These are phyloP conservation scores for Podaxis carcinomalis DNA, from an alignment of 768 basidiomycete species.

Conservation along the genomic window DNA sequence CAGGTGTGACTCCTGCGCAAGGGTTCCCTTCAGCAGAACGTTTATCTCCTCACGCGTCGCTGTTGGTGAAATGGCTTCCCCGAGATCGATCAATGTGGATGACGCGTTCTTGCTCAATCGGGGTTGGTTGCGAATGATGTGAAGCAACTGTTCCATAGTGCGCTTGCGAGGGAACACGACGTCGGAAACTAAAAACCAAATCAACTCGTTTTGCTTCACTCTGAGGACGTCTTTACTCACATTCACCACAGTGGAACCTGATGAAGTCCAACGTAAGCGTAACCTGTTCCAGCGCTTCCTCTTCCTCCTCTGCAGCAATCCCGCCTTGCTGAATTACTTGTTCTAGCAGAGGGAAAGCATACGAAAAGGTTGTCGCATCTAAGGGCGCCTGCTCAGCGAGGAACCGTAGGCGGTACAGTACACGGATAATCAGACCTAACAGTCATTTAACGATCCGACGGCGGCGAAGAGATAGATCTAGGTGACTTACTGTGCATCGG, in stretches of 20 bases:
- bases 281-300: conserved; percentile 76
- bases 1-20: conserved; percentile 84
- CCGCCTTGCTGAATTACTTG: conserved; percentile 70
- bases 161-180: conserved; percentile 68
- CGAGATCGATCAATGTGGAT: conserved; percentile 74
- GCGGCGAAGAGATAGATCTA: background rate
- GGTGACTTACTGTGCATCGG: conserved; percentile 50
- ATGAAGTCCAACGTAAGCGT: conserved; percentile 68
- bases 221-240: conserved; percentile 35
- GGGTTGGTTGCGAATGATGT: conserved; percentile 73
- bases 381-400: conserved; percentile 80
- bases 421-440: conserved; percentile 73
- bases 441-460: background rate
- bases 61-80: conserved; percentile 68
- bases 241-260: conserved; percentile 69
- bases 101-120: conserved; percentile 81
- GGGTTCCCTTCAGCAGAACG: conserved; percentile 66
- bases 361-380: conserved; percentile 83
- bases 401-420: conserved; percentile 79
- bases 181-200: conserved; percentile 51
- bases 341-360: conserved; percentile 70
- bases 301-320: conserved; percentile 57
- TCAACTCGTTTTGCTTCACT: background rate
- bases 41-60: conserved; percentile 60
- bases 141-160: conserved; percentile 65